Conservation (phyloP, 2,329 filamentous ascomycete species). For the Hawksworthiomyces lignivorus region DNA sequence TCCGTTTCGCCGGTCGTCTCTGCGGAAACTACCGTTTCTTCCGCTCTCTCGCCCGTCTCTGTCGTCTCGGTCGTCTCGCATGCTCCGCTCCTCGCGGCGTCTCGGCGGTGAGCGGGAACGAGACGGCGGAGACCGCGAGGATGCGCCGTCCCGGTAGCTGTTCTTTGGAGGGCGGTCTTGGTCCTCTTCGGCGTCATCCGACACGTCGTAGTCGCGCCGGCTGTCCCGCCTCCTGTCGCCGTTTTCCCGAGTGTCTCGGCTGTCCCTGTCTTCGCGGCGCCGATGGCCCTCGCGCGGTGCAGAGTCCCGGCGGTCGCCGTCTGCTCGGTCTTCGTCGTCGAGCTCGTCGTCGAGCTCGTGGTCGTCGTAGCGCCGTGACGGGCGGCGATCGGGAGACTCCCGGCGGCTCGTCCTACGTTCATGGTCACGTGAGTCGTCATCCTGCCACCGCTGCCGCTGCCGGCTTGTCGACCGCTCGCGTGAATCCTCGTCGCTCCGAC, state of each 20-base stretch:
- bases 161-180: too few relatives aligned
- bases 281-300: too few relatives aligned
- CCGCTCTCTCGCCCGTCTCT: constrained; percentile 10
- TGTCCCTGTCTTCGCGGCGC: neutral
- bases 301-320: neutral
- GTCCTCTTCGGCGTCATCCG: too few relatives aligned
- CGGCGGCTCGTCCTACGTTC: constrained; percentile 30
- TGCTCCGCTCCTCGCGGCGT: too few relatives aligned
- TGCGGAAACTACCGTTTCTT: too few relatives aligned
- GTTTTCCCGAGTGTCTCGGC: neutral
- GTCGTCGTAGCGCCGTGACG: neutral
- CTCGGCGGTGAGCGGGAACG: too few relatives aligned
- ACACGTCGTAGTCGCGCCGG: constrained; percentile 26
- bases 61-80: constrained; percentile 3
- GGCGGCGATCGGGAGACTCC: too few relatives aligned
- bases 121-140: too few relatives aligned
- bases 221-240: constrained; percentile 22
- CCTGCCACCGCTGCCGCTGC: constrained; percentile 32
- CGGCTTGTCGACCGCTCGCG: constrained; percentile 28
- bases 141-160: too few relatives aligned
- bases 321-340: neutral
- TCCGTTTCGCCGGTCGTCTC: neutral
- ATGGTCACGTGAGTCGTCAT: constrained; percentile 36
- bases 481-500: neutral
- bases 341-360: too few relatives aligned